Conservation (phyloP, 2,329 filamentous ascomycete species). For the Fusarium hostae region DNA sequence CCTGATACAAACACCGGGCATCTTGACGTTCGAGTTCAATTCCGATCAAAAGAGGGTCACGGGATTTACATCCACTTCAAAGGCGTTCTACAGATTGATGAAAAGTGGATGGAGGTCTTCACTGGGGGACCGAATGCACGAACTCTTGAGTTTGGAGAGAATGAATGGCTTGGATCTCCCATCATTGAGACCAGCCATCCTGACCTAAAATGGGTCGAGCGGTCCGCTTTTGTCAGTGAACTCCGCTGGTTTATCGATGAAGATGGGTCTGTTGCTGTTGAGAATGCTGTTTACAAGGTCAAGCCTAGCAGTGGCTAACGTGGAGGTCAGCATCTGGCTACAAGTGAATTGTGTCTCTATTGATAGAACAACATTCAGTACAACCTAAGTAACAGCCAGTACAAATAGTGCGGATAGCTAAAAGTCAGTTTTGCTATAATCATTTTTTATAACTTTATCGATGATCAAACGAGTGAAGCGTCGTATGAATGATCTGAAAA, state of each 20-base stretch:
- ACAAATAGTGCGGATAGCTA: no score
- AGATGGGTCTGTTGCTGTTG: not conserved
- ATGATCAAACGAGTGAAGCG: rapidly evolving
- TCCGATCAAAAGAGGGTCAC: not conserved
- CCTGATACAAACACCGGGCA: slow-evolving; percentile 8
- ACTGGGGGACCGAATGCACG: not conserved
- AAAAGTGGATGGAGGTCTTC: slow-evolving; percentile 18
- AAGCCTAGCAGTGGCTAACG: not conserved
- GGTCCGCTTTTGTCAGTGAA: slow-evolving; percentile 5
- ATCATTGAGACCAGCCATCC: not conserved
- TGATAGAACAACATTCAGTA: not conserved
- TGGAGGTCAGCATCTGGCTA: no score
- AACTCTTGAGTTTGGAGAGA: slow-evolving; percentile 12
- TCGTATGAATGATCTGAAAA: rapidly evolving
- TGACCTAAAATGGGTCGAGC: slow-evolving; percentile 5
- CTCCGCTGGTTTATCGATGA: not conserved
- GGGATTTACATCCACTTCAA: not conserved
- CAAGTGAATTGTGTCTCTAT: no score
- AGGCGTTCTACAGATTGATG: not conserved
- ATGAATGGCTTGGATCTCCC: slow-evolving; percentile 1
- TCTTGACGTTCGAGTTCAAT: slow-evolving; percentile 6
- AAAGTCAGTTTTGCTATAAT: not conserved
- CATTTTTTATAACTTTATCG: rapidly evolving
- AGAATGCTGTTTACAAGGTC: slow-evolving; percentile 8
- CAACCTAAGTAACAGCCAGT: rapidly evolving